Base-by-base conservation (phyloP, 1,284 basidiomycete species). In the Abortiporus biennis region DNA sequence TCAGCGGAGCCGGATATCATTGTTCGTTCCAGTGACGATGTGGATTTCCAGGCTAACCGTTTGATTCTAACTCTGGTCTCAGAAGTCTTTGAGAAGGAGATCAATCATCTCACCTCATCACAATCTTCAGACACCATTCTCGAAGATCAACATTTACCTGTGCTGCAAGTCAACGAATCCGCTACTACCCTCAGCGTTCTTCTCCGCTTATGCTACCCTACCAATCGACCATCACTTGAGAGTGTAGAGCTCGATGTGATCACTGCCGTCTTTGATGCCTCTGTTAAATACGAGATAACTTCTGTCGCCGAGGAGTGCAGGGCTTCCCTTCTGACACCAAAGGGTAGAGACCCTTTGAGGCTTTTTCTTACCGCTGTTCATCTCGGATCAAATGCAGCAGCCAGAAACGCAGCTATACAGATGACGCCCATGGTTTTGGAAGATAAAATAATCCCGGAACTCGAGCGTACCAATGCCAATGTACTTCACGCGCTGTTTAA, bases 351-450 rank as follows among this genome's bases (percentile, higher is more conserved):
- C 6, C 45, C 48, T 13, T 22, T 46, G 13, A 35, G 38, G 3
- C 12, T 40, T 20, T 49, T 44, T 35, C 45, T 44, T 35, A 33
- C 43, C 20, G 43, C 42, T 16, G 39, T 31, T 17, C 34, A 39
- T n/a, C 30, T 40, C 20, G 39, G 32, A 3, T 49, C 45, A 45
- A 19, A 34, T 4, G 33, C 24, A 4, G 42, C 38, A 33, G 45
- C 45, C 4, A 19, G 39, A 17, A 8, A 25, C 5, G 39, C 40
- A 16, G 44, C 44, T 15, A 9, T 35, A 3, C 13, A 23, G 3
- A 25, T 48, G 11, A 25, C 37, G n/a, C 35, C 35, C 19, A 9
- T 5, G 12, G n/a, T 21, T 24, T 21, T 43, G 29, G 44, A 39
- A 9, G 33, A 35, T 25, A 22, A n/a, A n/a, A 42, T 41, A 23